Evolutionary conservation across 164 flowering plant genomes (phyloP), one percentile per base, ranked within the genome.

Genomic region (Cinnamomum chago): DNA sequence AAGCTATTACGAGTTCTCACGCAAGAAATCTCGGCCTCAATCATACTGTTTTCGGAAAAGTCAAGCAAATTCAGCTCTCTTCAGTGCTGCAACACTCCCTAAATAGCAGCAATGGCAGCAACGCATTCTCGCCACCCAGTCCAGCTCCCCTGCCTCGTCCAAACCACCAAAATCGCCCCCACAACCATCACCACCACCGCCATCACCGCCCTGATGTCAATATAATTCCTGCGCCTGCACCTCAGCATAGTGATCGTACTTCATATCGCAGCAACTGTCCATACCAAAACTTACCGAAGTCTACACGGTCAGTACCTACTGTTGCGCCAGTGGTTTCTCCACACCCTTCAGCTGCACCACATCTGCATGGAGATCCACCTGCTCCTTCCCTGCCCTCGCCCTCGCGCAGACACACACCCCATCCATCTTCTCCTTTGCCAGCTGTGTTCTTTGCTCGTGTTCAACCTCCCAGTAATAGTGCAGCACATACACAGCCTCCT

Each of bases 1-100:
- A 89, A 77, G 87, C 92, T 30, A 91, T 94, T 72, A 83, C 82
- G 1, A 87, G 86, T 70, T 87, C 97, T 65, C 88, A 84, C 76
- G 79, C 90, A 35, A 83, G 73, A 81, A 93, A 93, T 77, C 98
- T 93, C 58, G 98, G 98, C 70, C 90, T 93, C 62, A 88, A 89
- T 77, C 82, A 92, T 71, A 85, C 90, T 20, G 90, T 84, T 7
- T 93, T 93, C 82, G 98, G 98, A 58, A 88, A 75, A 81, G 98
- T 93, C 40, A 93, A 92, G 79, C 90, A 89, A 83, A 91, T 93
- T 62, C 85, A 83, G 58, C 95, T 93, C 51, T 93, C 98, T 28
- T 88, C 91, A 20, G 75, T 81, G 76, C 75, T 87, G 79, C 84
- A 83, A 71, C 88, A 88, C 77, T 86, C 91, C 14, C 88, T 86